These are phyloP conservation scores for Colletotrichum acutatum DNA, from an alignment of 2,329 filamentous ascomycete genomes.

Conservation along the genomic window DNA sequence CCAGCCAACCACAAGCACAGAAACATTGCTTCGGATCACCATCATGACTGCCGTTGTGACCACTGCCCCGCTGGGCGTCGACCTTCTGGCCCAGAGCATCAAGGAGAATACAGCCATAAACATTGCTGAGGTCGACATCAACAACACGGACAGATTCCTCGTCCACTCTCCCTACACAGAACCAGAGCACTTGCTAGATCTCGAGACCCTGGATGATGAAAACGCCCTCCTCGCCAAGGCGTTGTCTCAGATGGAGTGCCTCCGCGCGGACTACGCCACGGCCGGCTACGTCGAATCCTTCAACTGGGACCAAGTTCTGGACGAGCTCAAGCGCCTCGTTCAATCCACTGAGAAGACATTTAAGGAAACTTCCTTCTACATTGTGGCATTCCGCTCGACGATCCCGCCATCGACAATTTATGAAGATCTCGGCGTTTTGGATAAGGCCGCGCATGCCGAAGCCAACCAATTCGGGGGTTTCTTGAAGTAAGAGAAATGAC, in stretches of 20 bases:
- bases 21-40: no score
- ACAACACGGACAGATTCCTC: constrained; percentile 52
- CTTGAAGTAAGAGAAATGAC: constrained; percentile 66
- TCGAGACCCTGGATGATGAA: constrained; percentile 72
- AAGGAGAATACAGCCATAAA: constrained; percentile 25
- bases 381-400: constrained; percentile 84
- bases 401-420: constrained; percentile 72
- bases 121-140: constrained; percentile 20
- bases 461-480: constrained; percentile 83
- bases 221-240: constrained; percentile 78
- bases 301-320: constrained; percentile 77
- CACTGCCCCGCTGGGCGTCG: constrained; percentile 26
- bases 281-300: constrained; percentile 78
- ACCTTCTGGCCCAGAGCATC: constrained; percentile 19
- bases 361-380: constrained; percentile 77
- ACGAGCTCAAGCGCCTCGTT: constrained; percentile 64
- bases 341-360: constrained; percentile 62
- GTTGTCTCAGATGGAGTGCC: constrained; percentile 70
- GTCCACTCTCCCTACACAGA: constrained; percentile 82
- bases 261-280: constrained; percentile 79
- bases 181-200: constrained; percentile 76
- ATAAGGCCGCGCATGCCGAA: constrained; percentile 83
- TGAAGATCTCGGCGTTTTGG: constrained; percentile 75
- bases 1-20: no score
- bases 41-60: constrained; percentile 20